A percentile compares a stretch with the other conserved stretches of the same genome.
Conservation (phyloP, 1,284 basidiomycete species). For the Vanrija pseudolonga region DNA sequence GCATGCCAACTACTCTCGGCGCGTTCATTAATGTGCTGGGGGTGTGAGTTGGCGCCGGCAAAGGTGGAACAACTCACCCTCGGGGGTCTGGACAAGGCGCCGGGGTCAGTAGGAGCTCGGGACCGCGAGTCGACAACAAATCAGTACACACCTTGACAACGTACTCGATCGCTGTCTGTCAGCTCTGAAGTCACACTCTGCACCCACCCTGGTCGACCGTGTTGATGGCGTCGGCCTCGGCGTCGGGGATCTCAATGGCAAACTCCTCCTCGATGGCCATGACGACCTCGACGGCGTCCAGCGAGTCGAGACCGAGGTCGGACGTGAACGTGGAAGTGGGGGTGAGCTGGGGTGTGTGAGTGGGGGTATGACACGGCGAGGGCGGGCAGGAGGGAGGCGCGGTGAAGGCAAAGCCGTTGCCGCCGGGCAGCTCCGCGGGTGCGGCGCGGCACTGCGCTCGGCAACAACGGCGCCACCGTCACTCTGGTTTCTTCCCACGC, state of each 20-base stretch:
- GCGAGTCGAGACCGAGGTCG: conserved; percentile 92
- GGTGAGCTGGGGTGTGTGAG: conserved; percentile 59
- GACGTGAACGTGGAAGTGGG: conserved; percentile 70
- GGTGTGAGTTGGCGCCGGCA: conserved; percentile 2
- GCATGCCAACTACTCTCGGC: conserved; percentile 20
- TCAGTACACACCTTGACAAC: conserved; percentile 63
- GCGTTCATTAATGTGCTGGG: conserved; percentile 29
- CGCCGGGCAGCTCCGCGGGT: too few species aligned
- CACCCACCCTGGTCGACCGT: conserved; percentile 84
- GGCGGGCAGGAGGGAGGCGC: background rate
- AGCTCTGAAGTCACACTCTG: background rate
- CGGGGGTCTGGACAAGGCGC: conserved; percentile 37
- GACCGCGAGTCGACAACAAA: background rate
- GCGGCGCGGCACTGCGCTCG: too few species aligned
- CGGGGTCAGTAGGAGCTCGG: conserved; percentile 11
- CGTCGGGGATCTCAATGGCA: conserved; percentile 76
- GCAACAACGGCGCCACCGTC: too few species aligned
- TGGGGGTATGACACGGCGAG: background rate
- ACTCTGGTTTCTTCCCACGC: too few species aligned
- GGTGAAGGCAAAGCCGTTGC: background rate
- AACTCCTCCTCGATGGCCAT: conserved; percentile 99
- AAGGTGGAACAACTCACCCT: conserved; percentile 32
- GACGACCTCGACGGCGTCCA: conserved; percentile 97
- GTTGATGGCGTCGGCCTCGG: conserved; percentile 95
- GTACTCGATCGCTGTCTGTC: conserved; percentile 82